Base-by-base conservation (phyloP, 768 basidiomycete genomes). In the Postia placenta region DNA sequence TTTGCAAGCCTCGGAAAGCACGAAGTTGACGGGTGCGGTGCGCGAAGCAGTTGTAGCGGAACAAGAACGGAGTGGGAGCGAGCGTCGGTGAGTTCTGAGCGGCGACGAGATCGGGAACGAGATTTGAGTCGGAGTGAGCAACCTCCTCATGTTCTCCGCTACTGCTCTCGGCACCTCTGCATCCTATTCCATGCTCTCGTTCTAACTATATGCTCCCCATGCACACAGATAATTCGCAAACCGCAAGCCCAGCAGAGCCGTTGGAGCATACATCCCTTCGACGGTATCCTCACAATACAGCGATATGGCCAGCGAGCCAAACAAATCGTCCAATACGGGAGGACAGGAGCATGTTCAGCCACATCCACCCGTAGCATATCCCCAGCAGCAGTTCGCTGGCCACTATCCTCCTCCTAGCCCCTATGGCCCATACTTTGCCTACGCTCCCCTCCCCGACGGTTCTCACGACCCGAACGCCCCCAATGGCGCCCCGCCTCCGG, bases 91-190 rank as follows among this genome's bases (percentile, higher is more conserved):
- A 56, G 54, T 60, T 64, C 60, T 60, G 60, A 59, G 62, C 62
- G 62, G 60, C 60, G 62, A 64, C 62, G 53, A 49, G 45, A 55
- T 60, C 62, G 62, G 62, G 56, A 57, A 52, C 55, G 49, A 48
- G 56, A 60, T 56, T 60, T 61, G 57, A 60, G 60, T 64, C 62
- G 62, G 62, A 64, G 62, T 64, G 62, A 59, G 62, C 52, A 50
- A 45, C 50, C 42, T 52, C 52, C 36, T 53, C 52, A 53, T 46
- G 56, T 63, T 51, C 61, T 59, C 61, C 59, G 61, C 59, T 51
- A 15, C 42, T 48, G 24, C 45, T 33, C 42, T 43, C 27, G 25
- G 30, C 38, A 47, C 44, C 22, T 40, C 45, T 15, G 38, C 24
- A 12, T 45, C 38, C 35, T 41, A 25, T 28, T 23, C 28, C 25